Base-by-base conservation (phyloP, 805 yeast genomes). In the Schizosaccharomyces osmophilus region DNA sequence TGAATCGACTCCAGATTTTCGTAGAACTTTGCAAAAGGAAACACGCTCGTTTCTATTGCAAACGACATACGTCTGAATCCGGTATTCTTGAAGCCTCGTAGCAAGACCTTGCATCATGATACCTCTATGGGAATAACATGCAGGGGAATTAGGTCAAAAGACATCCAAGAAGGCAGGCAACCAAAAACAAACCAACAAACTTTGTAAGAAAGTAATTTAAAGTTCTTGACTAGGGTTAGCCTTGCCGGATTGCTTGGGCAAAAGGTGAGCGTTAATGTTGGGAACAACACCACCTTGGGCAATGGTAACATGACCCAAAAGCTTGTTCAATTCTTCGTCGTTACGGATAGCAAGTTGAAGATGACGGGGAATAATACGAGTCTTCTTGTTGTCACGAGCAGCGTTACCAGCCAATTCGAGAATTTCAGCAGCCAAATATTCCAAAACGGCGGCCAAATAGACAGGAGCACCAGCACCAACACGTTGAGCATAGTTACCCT, bases 261-360 rank as follows among this genome's bases (percentile, higher is more conserved):
- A 82, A 75, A 89, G 83, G 79, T 84, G 83, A 77, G 83, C 87
- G 79, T 87, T 95, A 73, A 88, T 86, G 83, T 87, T 87, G 79
- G 97, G 97, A 76, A 89, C 82, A 70, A 90, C 97, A 86, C 97
- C 97, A 84, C 97, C 97, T 78, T 88, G 95, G 68, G 97, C 96
- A 71, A 89, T 90, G 67, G 96, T 89, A 67, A 90, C 98, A 74
- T 87, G 87, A 66, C 84, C 82, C 67, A 90, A 80, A 70, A 89
- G 82, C 77, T 86, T 88, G 86, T 90, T 89, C 76, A 90, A 82
- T 78, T 90, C 97, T 78, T 90, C 97, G 82, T 90, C 97, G 74
- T 89, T 90, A 82, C 97, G 87, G 81, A 89, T 89, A 76, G 97
- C 97, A 71, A 89, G 82, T 78, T 89, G 96, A 77, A 89, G 82